Evolutionary conservation across 1,284 basidiomycete species (phyloP).

Genomic region (Xerocomus amazonicus): DNA sequence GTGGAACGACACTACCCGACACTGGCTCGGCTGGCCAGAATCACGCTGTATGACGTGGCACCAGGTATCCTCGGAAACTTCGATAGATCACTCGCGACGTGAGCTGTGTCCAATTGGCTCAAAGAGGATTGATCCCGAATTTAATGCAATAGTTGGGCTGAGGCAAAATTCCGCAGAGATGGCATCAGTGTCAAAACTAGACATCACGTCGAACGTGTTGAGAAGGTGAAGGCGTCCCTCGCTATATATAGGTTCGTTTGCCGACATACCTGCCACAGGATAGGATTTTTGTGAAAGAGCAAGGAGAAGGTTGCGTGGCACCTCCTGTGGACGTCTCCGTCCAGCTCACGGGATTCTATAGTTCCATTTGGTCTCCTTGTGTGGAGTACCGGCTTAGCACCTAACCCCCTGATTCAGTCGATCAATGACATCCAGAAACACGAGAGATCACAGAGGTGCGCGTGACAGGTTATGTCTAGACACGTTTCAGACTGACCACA

Average conservation of each 20-base stretch:
- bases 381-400: conserved; percentile 82
- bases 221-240: conserved; percentile 42
- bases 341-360: conserved; percentile 28
- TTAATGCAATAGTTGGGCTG: conserved; percentile 52
- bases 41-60: conserved; percentile 78
- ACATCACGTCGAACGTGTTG: conserved; percentile 78
- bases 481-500: conserved; percentile 10
- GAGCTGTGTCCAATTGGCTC: conserved; percentile 21
- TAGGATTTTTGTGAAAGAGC: conserved; percentile 57
- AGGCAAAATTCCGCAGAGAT: conserved; percentile 72
- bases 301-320: conserved; percentile 50
- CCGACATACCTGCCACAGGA: conserved; percentile 37
- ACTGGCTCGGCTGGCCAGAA: conserved; percentile 61
- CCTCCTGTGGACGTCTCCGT: conserved; percentile 13
- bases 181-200: conserved; percentile 75
- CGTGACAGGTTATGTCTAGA: conserved; percentile 5
- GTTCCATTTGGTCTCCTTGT: conserved; percentile 81
- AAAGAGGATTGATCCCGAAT: conserved; percentile 8
- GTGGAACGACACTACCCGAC: conserved; percentile 63
- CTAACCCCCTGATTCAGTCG: conserved; percentile 71
- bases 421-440: conserved; percentile 64
- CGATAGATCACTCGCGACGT: conserved; percentile 67
- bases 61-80: conserved; percentile 80
- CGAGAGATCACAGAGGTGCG: conserved; percentile 55
- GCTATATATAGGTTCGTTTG: conserved; percentile 12